Evolutionary conservation across 345 rosid species (phyloP).

Genomic region (Syzygium oleosum): DNA sequence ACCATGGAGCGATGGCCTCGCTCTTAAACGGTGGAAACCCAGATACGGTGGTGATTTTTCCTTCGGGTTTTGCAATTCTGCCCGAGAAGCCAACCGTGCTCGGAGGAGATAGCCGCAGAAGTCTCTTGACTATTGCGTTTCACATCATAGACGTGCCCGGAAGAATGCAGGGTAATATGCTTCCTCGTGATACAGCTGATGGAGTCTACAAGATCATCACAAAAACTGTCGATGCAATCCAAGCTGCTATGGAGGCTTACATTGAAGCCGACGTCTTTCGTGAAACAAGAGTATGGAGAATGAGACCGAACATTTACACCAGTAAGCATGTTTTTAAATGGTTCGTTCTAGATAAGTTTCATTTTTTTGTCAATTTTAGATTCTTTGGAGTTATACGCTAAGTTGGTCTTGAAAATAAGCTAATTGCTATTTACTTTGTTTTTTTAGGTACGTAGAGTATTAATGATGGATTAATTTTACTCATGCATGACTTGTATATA

Average conservation of each 20-base stretch:
- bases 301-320: background rate
- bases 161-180: background rate
- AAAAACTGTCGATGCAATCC: conserved; percentile 2
- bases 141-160: conserved; percentile 9
- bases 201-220: background rate
- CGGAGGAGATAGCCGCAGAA: conserved; percentile 4
- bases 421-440: too few species aligned
- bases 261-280: background rate
- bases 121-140: conserved; percentile 22
- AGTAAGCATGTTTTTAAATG: background rate
- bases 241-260: background rate
- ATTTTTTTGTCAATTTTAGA: background rate
- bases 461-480: too few species aligned
- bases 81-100: conserved; percentile 8
- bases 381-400: background rate
- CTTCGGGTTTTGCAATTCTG: conserved; percentile 37
- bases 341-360: background rate
- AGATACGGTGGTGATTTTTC: conserved; percentile 7
- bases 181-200: conserved; percentile 4
- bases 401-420: background rate
- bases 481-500: background rate
- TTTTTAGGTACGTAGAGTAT: too few species aligned
- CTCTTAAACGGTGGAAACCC: conserved; percentile 26
- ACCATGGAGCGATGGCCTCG: conserved; percentile 1
- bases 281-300: background rate